Conservation (phyloP, 139 green algal species). For the Coelastrella sp. region DNA sequence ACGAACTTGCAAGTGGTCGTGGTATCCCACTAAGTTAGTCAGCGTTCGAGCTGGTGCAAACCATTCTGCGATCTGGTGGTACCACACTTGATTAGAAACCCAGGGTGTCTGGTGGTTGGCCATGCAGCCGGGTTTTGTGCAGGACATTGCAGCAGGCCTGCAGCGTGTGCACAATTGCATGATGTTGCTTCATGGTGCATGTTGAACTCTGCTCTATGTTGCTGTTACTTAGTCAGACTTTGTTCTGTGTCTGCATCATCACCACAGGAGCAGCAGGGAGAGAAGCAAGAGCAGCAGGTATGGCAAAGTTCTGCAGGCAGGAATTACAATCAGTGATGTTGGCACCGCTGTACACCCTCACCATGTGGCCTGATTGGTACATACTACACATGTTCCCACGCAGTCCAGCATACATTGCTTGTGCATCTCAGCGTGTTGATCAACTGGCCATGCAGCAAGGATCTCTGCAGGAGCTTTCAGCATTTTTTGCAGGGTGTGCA, state of each 20-base stretch:
- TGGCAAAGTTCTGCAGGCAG: not conserved
- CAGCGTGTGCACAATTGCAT: not conserved
- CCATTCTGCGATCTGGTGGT: no score
- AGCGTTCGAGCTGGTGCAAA: no score
- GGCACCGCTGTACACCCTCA: not conserved
- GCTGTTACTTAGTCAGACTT: not conserved
- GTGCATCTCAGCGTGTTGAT: not conserved
- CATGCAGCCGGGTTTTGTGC: not conserved
- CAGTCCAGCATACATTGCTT: not conserved
- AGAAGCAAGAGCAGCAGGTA: not conserved
- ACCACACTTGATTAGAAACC: no score
- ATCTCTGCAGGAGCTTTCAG: not conserved
- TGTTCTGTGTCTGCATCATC: not conserved
- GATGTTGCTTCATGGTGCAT: not conserved
- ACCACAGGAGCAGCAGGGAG: not conserved
- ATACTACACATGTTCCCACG: no score
- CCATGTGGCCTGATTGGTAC: not conserved
- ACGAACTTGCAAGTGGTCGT: no score
- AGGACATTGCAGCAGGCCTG: not conserved
- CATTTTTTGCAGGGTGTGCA: not conserved
- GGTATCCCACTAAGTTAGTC: no score
- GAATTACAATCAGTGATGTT: not conserved
- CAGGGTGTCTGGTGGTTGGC: not conserved
- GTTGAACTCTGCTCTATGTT: not conserved
- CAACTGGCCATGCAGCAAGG: not conserved